A percentile compares a stretch with the other conserved stretches of the same genome.
Evolutionary conservation across 1,284 basidiomycete genomes (phyloP).

Genomic region (Apiotrichum domesticum): DNA sequence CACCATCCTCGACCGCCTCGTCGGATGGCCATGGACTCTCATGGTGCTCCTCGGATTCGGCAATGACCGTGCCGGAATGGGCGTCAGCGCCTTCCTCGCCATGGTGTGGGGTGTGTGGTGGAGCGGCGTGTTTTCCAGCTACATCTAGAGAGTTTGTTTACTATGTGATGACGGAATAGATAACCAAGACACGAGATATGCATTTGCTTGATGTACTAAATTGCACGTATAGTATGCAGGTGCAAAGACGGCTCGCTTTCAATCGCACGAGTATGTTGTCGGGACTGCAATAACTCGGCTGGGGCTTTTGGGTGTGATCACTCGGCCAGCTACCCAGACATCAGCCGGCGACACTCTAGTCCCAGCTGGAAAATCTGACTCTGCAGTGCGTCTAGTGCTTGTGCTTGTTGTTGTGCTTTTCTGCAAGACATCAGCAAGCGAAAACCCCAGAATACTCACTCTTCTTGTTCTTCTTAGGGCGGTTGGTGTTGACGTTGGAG

Average conservation of each 20-base stretch:
- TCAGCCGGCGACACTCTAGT: no score
- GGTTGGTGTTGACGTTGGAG: not conserved
- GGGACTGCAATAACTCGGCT: no score
- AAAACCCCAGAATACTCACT: not conserved
- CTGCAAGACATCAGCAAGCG: not conserved
- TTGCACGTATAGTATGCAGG: no score
- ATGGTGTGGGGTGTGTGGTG: slow-evolving; percentile 43
- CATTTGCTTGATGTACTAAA: no score
- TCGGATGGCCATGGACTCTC: slow-evolving; percentile 40
- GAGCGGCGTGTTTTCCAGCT: slow-evolving; percentile 23
- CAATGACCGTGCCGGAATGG: slow-evolving; percentile 34
- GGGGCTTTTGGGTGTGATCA: no score
- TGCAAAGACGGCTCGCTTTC: no score
- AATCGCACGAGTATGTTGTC: no score
- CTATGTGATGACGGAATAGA: no score
- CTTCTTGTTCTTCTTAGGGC: not conserved
- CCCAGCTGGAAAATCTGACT: no score
- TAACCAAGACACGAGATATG: no score
- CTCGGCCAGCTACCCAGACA: no score
- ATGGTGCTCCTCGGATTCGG: slow-evolving; percentile 39
- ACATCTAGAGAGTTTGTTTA: not conserved
- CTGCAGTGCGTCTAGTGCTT: not conserved
- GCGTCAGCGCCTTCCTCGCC: slow-evolving; percentile 35
- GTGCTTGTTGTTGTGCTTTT: not conserved
- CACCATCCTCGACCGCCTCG: slow-evolving; percentile 27